Percentiles rank a stretch among this genome's conserved stretches.
phyloP scores from a whole-genome alignment of 1,284 basidiomycete genomes.

The Ceraceosorus guamensis region DNA sequence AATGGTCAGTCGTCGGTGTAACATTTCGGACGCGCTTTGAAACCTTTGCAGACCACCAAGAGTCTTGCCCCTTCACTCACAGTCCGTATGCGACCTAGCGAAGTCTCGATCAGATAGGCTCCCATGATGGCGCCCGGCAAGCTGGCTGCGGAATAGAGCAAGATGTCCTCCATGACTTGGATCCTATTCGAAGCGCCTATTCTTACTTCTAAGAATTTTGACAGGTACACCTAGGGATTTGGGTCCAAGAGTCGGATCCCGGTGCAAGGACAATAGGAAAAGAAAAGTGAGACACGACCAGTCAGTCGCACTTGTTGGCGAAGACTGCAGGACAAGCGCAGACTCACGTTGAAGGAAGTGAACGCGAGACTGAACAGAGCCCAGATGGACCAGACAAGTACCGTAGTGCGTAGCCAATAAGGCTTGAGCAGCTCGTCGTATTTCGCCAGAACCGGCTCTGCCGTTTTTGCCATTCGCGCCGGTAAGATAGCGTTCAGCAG shows the following conservation, averaged over 20 bases:
- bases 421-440: constrained; percentile 69
- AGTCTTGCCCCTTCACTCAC: background rate
- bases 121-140: constrained; percentile 60
- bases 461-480: background rate
- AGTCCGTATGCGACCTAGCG: constrained; percentile 58
- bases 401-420: constrained; percentile 72
- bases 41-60: background rate
- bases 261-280: constrained; percentile 34
- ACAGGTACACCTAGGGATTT: background rate
- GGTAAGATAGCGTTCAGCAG: background rate
- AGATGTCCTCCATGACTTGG: constrained; percentile 22
- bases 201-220: background rate
- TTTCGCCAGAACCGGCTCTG: constrained; percentile 54
- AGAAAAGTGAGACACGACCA: constrained; percentile 44
- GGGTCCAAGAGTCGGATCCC: background rate
- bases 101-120: constrained; percentile 75
- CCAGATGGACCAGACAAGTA: constrained; percentile 54
- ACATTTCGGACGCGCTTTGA: no score
- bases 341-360: constrained; percentile 84
- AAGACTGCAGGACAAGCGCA: background rate
- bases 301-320: background rate
- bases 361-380: constrained; percentile 56
- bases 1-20: no score
- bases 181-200: background rate
- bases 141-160: constrained; percentile 36